Percentiles rank a stretch among this genome's conserved stretches.
These are phyloP conservation scores for Solanum paucissectum DNA, from an alignment of 257 asterid species.

Conservation along the genomic window DNA sequence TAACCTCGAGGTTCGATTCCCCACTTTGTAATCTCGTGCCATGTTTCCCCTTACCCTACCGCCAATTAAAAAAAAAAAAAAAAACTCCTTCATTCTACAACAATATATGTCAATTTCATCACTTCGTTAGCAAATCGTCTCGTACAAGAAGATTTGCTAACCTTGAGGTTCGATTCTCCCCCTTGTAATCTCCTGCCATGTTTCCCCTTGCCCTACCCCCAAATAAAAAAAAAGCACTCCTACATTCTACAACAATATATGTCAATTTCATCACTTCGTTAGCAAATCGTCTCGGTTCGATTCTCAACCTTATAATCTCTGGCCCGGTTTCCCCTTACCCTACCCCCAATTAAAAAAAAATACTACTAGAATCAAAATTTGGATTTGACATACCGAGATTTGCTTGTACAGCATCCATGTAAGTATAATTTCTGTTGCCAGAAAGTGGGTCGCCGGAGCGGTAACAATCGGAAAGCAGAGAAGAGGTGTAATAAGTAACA, in stretches of 20 bases:
- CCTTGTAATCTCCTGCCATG: no score
- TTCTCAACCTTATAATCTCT: not conserved
- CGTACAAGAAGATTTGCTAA: no score
- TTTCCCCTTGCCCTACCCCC: no score
- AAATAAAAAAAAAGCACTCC: no score
- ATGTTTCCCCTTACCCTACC: not conserved
- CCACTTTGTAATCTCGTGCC: not conserved
- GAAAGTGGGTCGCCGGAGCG: constrained; percentile 28
- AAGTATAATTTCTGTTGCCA: constrained; percentile 48
- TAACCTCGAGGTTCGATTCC: no score
- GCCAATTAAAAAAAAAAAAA: no score
- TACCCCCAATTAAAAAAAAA: not conserved
- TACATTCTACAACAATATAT: not conserved
- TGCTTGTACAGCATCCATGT: constrained; percentile 43
- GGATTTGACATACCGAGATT: constrained; percentile 19
- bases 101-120: not conserved
- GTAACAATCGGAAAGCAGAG: constrained; percentile 39
- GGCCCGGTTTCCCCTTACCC: not conserved
- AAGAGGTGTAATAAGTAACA: constrained; percentile 46
- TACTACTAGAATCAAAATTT: no score
- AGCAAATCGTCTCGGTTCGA: not conserved
- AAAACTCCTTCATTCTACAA: not conserved
- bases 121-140: not conserved
- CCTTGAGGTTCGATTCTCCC: no score
- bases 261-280: not conserved